A percentile compares a stretch with the other conserved stretches of the same genome.
Conservation (phyloP, 208 protist genomes). For the Leptomonas seymouri region DNA sequence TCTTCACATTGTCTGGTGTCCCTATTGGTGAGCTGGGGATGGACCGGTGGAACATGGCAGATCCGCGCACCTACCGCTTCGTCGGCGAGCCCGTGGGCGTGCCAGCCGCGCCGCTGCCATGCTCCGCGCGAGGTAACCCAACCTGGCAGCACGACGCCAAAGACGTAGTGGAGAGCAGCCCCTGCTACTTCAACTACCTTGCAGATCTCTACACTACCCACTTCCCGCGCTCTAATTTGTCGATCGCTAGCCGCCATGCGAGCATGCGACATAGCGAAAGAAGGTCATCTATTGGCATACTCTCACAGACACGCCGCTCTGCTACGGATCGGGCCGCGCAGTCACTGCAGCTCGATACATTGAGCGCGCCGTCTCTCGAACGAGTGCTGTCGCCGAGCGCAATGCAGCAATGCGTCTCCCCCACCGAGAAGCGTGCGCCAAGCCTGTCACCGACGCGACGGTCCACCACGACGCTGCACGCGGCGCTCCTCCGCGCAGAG, state of each 20-base stretch:
- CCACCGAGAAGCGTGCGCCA: neutral
- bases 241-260: neutral
- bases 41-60: conserved; percentile 47
- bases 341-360: neutral
- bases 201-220: conserved; percentile 28
- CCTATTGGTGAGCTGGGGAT: conserved; percentile 81
- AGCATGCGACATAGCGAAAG: neutral
- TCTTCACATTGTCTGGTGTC: conserved; percentile 67
- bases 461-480: neutral
- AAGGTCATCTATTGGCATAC: neutral
- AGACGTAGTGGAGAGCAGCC: conserved; percentile 1
- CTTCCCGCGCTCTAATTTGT: neutral
- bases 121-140: conserved; percentile 15
- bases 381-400: conserved; percentile 1
- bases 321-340: neutral
- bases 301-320: neutral
- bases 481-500: too few species aligned
- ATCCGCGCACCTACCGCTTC: conserved; percentile 54
- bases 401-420: neutral
- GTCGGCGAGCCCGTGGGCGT: conserved; percentile 45
- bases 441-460: conserved; percentile 4
- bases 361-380: neutral
- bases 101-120: conserved; percentile 25
- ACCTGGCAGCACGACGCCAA: conserved; percentile 21
- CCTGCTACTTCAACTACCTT: conserved; percentile 42